These are phyloP conservation scores for Phytophthora melonis DNA, from an alignment of 352 stramenopile species.

Conservation along the genomic window DNA sequence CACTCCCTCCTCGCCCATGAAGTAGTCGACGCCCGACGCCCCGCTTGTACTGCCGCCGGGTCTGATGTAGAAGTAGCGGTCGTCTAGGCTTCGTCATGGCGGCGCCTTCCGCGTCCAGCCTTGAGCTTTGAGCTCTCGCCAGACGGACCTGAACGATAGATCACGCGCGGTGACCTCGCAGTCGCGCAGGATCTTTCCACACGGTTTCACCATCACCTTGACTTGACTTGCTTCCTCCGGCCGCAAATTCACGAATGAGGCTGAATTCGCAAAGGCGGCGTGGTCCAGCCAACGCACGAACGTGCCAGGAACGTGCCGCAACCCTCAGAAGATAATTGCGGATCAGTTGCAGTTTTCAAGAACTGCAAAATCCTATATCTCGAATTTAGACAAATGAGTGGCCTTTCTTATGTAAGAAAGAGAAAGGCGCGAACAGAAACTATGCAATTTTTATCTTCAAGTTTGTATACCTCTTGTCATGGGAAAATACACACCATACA, in stretches of 20 bases:
- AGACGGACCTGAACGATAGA: too few relatives aligned
- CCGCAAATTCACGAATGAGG: constrained; percentile 2
- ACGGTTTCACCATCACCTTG: constrained; percentile 2
- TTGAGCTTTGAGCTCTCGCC: too few relatives aligned
- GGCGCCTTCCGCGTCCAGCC: neutral
- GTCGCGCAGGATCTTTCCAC: neutral
- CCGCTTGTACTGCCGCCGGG: neutral
- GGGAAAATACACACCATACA: too few relatives aligned
- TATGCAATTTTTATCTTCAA: too few relatives aligned
- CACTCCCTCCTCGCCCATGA: neutral
- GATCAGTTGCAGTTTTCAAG: too few relatives aligned
- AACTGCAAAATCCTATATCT: too few relatives aligned
- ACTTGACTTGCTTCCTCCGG: too few relatives aligned
- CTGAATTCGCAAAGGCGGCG: constrained; percentile 6
- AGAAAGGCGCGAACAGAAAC: too few relatives aligned
- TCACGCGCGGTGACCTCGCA: neutral
- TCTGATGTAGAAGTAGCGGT: constrained; percentile 9
- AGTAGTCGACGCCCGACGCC: neutral
- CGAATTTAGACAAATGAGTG: too few relatives aligned
- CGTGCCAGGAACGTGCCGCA: neutral
- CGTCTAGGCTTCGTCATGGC: constrained; percentile 14
- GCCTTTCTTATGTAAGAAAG: too few relatives aligned
- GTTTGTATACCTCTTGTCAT: too few relatives aligned
- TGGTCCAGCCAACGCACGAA: neutral
- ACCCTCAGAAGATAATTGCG: too few relatives aligned